Evolutionary conservation across 1,284 basidiomycete genomes (phyloP).

Genomic region (Cerioporus squamosus): DNA sequence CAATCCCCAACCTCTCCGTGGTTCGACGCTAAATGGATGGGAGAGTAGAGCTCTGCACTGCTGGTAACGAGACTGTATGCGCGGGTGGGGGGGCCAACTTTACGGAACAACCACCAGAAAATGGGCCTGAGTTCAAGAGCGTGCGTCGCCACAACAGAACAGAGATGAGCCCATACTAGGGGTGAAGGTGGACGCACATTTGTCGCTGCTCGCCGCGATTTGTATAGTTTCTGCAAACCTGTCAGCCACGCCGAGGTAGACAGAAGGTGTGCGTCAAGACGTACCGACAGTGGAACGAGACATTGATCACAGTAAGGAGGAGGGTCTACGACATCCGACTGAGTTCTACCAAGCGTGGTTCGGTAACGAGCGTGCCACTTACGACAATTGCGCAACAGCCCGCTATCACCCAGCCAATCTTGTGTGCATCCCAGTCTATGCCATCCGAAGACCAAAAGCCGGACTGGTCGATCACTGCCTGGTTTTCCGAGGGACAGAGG

Average conservation of each 20-base stretch:
- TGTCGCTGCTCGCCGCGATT: constrained; percentile 74
- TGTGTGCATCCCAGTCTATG: constrained; percentile 63
- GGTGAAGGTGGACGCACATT: constrained; percentile 53
- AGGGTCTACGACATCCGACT: constrained; percentile 50
- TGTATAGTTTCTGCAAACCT: constrained; percentile 59
- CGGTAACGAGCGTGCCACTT: constrained; percentile 34
- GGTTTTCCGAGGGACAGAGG: constrained; percentile 60
- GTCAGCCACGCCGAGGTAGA: background rate
- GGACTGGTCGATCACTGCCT: constrained; percentile 54
- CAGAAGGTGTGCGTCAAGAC: constrained; percentile 19
- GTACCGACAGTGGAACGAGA: constrained; percentile 65
- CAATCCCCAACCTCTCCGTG: too few relatives aligned
- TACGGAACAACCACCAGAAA: too few relatives aligned
- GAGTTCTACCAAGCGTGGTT: background rate
- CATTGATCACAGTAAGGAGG: constrained; percentile 57
- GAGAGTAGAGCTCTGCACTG: too few relatives aligned
- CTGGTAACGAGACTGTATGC: too few relatives aligned
- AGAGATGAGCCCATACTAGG: background rate
- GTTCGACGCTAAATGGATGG: too few relatives aligned
- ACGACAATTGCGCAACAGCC: constrained; percentile 67
- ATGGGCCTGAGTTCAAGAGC: too few relatives aligned
- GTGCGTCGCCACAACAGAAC: background rate
- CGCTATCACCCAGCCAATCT: constrained; percentile 76
- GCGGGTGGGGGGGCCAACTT: too few relatives aligned
- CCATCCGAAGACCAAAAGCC: constrained; percentile 60